Evolutionary conservation across 495 filamentous ascomycete species (phyloP), one percentile per base, ranked within the genome.

Genomic region (Penicillium waksmanii): DNA sequence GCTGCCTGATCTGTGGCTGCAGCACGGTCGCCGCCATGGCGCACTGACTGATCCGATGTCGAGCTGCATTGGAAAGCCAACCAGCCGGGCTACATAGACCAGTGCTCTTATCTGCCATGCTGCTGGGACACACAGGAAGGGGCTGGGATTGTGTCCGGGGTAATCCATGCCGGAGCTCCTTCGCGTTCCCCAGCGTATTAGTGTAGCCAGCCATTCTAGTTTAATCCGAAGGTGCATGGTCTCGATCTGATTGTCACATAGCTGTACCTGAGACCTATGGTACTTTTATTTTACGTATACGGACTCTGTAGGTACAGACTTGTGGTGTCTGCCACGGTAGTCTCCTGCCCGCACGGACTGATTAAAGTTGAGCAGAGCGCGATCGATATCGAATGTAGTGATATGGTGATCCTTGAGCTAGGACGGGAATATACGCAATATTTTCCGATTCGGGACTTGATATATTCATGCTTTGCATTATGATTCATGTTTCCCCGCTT

Each of bases 1-100:
- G 42, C 13, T 44, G 10, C 17, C 40, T 49, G 19, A 34, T 55
- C 46, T 60, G 52, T 60, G 57, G 57, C 51, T 60, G 52, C 51
- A 60, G 52, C 31, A 33, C 42, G 38, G 23, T 5, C 47, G 35
- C 55, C 34, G 42, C 34, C 35, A 40, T 40, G 12, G 36, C 15
- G 11, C 36, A 46, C 43, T 46, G 43, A 17, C 18, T 46, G 43
- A 17, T 46, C 21, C 11, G 36, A 13, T 19, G 27, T 47, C 40
- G 40, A 55, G 40, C 21, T 33, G 10, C 11, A 19, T 58, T 58
- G 56, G 6, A 31, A 58, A 58, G 38, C n/a, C 21, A 36, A 38
- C 56, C 33, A 38, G 38, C 23, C 51, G 9, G 35, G 35, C 12
- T 53, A n/a, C n/a, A n/a, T n/a, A 19, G 46, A 23, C 46, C 10